A percentile compares a stretch with the other conserved stretches of the same genome.
These are phyloP conservation scores for Phaeodactylum tricornutum DNA, from an alignment of 108 stramenopile genomes.

Conservation along the genomic window DNA sequence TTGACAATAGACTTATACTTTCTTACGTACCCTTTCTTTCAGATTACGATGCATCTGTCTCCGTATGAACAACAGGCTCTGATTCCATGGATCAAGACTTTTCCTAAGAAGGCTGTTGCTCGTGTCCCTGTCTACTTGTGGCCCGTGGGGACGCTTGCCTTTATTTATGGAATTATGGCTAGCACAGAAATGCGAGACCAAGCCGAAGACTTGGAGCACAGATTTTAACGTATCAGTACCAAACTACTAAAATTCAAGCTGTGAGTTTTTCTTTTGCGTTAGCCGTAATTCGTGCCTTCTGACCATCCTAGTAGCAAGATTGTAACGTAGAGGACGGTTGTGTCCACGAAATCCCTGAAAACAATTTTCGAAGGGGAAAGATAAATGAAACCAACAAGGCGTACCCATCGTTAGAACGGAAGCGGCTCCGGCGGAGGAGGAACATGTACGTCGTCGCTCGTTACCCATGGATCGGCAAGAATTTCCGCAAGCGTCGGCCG, in stretches of 20 bases:
- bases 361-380: too few relatives aligned
- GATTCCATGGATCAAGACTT: slow-evolving; percentile 67
- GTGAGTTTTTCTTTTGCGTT: too few relatives aligned
- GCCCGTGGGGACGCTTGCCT: slow-evolving; percentile 14
- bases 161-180: slow-evolving; percentile 22
- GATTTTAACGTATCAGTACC: slow-evolving; percentile 17
- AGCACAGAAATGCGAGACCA: slow-evolving; percentile 10
- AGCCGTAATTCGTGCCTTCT: too few relatives aligned
- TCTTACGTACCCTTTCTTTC: background rate
- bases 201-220: slow-evolving; percentile 23
- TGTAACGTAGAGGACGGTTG: too few relatives aligned
- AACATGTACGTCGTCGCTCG: slow-evolving; percentile 20
- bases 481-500: slow-evolving; percentile 69
- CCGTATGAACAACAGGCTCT: slow-evolving; percentile 65
- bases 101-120: slow-evolving; percentile 44
- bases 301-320: too few relatives aligned
- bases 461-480: slow-evolving; percentile 71
- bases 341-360: too few relatives aligned
- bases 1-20: background rate
- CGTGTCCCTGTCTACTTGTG: slow-evolving; percentile 31
- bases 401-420: slow-evolving; percentile 13
- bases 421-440: slow-evolving; percentile 26
- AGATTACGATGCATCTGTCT: slow-evolving; percentile 75
- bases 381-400: too few relatives aligned
- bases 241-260: too few relatives aligned